These are phyloP conservation scores for Coemansia sp. DNA, from an alignment of 192 early-diverging fungal species.

Conservation along the genomic window DNA sequence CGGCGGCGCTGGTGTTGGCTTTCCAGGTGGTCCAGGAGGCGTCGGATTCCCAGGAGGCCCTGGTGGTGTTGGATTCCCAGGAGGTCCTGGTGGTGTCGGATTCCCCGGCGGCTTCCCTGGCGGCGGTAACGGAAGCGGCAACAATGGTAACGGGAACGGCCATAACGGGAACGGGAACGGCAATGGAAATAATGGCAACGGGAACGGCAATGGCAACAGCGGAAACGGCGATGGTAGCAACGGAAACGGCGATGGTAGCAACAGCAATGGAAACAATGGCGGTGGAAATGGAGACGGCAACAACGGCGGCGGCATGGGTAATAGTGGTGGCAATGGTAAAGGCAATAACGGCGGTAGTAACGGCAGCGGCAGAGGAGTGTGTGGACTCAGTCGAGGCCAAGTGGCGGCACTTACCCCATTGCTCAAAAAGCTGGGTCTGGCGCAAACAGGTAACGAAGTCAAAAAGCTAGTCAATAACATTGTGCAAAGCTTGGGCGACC, in stretches of 20 bases:
- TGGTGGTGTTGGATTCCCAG: conserved; percentile 20
- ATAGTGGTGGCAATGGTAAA: conserved; percentile 4
- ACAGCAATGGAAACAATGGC: conserved; percentile 13
- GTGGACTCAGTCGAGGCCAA: conserved; percentile 25
- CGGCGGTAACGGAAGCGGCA: background rate
- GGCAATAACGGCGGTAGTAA: conserved; percentile 5
- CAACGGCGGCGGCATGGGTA: conserved; percentile 4
- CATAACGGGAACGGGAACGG: background rate
- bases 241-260: background rate
- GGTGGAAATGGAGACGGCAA: conserved; percentile 6
- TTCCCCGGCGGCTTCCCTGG: conserved; percentile 10
- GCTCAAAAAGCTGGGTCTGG: conserved; percentile 45
- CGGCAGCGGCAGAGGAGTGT: conserved; percentile 16
- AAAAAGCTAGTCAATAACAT: conserved; percentile 45
- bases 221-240: background rate
- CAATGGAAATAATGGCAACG: background rate
- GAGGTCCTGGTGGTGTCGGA: conserved; percentile 4
- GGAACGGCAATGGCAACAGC: conserved; percentile 8
- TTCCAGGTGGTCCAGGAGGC: conserved; percentile 10
- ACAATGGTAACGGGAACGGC: background rate
- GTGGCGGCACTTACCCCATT: conserved; percentile 40
- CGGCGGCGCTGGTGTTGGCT: conserved; percentile 6
- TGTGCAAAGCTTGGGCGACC: conserved; percentile 35
- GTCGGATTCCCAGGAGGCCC: conserved; percentile 16
- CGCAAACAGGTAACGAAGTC: conserved; percentile 42